These are phyloP conservation scores for Pythium pyrilobum DNA, from an alignment of 352 stramenopile genomes.

Conservation along the genomic window DNA sequence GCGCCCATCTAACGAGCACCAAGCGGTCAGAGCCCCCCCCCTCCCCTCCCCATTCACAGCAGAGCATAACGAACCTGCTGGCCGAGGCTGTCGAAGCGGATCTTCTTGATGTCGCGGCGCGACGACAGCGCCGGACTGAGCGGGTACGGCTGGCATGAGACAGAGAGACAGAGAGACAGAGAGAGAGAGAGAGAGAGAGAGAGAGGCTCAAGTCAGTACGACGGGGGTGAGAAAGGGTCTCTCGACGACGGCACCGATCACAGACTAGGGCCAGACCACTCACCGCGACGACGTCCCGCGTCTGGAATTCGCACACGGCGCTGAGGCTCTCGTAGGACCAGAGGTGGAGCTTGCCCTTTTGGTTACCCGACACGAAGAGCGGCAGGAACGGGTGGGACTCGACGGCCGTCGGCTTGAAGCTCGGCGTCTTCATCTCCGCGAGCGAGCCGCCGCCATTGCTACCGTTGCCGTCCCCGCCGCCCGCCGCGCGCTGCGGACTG, in stretches of 20 bases:
- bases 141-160: slow-evolving; percentile 41
- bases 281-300: slow-evolving; percentile 58
- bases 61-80: slow-evolving; percentile 46
- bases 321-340: slow-evolving; percentile 84
- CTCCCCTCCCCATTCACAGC: neutral
- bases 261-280: no score
- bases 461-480: neutral
- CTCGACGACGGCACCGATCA: no score
- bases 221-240: no score
- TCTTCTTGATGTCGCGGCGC: slow-evolving; percentile 62
- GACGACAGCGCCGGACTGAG: slow-evolving; percentile 52
- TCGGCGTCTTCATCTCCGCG: slow-evolving; percentile 43
- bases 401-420: slow-evolving; percentile 73
- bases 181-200: no score
- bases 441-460: neutral
- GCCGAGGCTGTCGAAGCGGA: slow-evolving; percentile 73
- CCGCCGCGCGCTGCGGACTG: neutral
- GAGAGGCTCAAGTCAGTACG: no score
- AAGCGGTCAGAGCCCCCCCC: neutral
- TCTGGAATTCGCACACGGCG: slow-evolving; percentile 60
- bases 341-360: slow-evolving; percentile 75
- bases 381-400: slow-evolving; percentile 73
- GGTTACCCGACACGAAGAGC: slow-evolving; percentile 75
- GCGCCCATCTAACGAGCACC: slow-evolving; percentile 63
- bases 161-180: no score